Evolutionary conservation across 2,329 filamentous ascomycete species (phyloP).

Genomic region (Mycosphaerella sp.): DNA sequence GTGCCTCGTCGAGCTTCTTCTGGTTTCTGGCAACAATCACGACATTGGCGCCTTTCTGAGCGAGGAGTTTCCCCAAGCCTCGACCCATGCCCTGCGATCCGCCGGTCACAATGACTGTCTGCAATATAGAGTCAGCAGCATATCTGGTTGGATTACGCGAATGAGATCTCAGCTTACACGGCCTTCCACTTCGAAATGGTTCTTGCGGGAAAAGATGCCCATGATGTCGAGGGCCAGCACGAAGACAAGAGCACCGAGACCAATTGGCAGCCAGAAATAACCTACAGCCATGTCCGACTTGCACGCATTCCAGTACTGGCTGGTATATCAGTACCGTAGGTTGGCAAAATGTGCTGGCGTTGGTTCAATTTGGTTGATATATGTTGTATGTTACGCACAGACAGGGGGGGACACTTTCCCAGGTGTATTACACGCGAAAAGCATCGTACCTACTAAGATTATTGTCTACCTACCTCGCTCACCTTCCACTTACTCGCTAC

Average conservation of each 20-base stretch:
- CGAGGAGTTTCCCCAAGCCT: conserved; percentile 64
- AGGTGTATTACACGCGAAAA: too few relatives aligned
- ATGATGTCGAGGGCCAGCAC: conserved; percentile 47
- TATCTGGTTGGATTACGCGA: not conserved
- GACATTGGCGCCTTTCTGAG: conserved; percentile 77
- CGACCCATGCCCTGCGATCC: conserved; percentile 90
- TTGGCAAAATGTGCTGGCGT: too few relatives aligned
- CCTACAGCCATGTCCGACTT: conserved; percentile 32
- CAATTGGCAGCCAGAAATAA: conserved; percentile 33
- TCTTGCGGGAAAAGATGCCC: conserved; percentile 61
- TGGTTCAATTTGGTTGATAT: too few relatives aligned
- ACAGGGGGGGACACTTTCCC: too few relatives aligned
- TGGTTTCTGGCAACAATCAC: conserved; percentile 76
- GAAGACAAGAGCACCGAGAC: conserved; percentile 34
- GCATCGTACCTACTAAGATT: too few relatives aligned
- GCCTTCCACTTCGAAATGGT: conserved; percentile 78
- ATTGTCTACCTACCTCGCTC: too few relatives aligned
- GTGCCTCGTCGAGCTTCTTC: conserved; percentile 63
- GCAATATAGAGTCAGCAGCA: conserved; percentile 9
- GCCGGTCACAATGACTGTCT: conserved; percentile 87
- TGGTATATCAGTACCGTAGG: too few relatives aligned
- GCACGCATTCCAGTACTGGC: too few relatives aligned
- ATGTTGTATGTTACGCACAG: too few relatives aligned
- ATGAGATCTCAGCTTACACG: conserved; percentile 51
- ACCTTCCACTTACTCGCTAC: too few relatives aligned